Evolutionary conservation across 352 stramenopile genomes (phyloP).

Genomic region (Blastocystis sp.): DNA sequence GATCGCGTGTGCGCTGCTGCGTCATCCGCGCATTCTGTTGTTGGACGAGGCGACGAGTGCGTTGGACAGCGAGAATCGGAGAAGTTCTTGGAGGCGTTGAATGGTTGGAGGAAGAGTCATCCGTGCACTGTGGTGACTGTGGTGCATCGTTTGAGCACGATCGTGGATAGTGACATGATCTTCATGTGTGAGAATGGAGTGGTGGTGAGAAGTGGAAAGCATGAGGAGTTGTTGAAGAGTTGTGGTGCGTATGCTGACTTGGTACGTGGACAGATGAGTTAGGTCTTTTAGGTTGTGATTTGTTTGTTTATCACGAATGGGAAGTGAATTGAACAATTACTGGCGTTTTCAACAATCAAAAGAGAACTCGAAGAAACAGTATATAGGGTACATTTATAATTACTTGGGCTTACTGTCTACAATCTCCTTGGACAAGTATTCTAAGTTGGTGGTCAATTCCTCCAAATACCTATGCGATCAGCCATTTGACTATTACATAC

Average conservation of each 20-base stretch:
- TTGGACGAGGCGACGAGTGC: slow-evolving; percentile 84
- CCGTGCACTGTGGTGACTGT: slow-evolving; percentile 85
- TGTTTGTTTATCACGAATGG: too few species aligned
- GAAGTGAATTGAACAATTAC: too few species aligned
- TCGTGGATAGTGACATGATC: slow-evolving; percentile 37
- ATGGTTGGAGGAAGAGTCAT: slow-evolving; percentile 69
- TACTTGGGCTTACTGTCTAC: too few species aligned
- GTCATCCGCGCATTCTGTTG: slow-evolving; percentile 81
- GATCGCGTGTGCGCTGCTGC: slow-evolving; percentile 86
- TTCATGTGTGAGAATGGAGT: slow-evolving; percentile 88
- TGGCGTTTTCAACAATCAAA: too few species aligned
- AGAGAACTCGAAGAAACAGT: too few species aligned
- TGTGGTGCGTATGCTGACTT: slow-evolving; percentile 78
- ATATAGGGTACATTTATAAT: too few species aligned
- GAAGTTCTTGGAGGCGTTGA: slow-evolving; percentile 79
- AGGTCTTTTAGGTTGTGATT: too few species aligned
- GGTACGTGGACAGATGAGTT: slow-evolving; percentile 34
- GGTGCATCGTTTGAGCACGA: slow-evolving; percentile 85
- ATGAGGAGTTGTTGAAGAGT: slow-evolving; percentile 82
- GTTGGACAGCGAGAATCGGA: slow-evolving; percentile 77
- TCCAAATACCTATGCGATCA: too few species aligned
- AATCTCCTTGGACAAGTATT: too few species aligned
- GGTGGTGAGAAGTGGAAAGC: slow-evolving; percentile 87
- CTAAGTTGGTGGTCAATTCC: too few species aligned
- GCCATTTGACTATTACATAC: too few species aligned